phyloP scores from a whole-genome alignment of 1,139 yeast genomes.

The Hyphopichia pseudoburtonii region DNA sequence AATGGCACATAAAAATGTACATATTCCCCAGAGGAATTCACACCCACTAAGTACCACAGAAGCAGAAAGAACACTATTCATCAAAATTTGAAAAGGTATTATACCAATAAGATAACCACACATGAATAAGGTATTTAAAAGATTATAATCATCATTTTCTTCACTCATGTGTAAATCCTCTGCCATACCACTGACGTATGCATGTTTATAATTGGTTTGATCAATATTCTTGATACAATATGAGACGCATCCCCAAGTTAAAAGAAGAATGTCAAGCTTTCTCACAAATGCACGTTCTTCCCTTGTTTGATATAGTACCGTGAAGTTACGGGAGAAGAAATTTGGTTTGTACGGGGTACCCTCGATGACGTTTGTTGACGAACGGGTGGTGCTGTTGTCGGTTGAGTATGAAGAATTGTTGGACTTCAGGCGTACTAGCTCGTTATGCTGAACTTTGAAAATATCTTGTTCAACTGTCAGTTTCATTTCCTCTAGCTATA shows the following conservation, averaged over 20 bases:
- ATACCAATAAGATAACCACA: constrained; percentile 54
- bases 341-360: background rate
- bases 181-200: constrained; percentile 55
- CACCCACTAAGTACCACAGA: constrained; percentile 42
- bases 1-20: constrained; percentile 35
- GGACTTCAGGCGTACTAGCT: too few species aligned
- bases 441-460: too few species aligned
- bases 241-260: constrained; percentile 7
- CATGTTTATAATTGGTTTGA: constrained; percentile 38
- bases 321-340: constrained; percentile 1
- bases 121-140: constrained; percentile 46
- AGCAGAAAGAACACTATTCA: constrained; percentile 47
- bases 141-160: constrained; percentile 44
- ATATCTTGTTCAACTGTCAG: too few species aligned
- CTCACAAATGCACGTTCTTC: constrained; percentile 1
- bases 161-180: constrained; percentile 39
- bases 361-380: background rate
- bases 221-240: constrained; percentile 23
- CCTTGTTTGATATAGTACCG: background rate
- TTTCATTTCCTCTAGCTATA: too few species aligned
- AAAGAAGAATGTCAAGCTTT: background rate
- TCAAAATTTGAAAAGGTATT: constrained; percentile 47
- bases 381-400: too few species aligned
- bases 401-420: too few species aligned
- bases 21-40: constrained; percentile 51